Conservation (phyloP, 2,329 filamentous ascomycete genomes). For the Macrophomina pseudophaseolina region DNA sequence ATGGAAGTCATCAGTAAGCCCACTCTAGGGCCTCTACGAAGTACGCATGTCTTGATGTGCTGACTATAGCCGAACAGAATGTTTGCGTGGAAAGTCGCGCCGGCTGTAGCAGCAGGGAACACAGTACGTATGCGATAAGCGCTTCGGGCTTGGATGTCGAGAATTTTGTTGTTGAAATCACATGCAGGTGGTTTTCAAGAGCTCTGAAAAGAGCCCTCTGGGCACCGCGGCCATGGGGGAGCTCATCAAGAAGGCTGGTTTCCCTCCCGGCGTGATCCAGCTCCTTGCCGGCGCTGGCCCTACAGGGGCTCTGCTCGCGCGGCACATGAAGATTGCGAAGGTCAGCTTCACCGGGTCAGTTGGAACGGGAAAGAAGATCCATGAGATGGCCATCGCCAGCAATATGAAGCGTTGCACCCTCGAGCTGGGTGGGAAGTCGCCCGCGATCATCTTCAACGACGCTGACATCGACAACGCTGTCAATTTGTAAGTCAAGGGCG, state of each 20-base stretch:
- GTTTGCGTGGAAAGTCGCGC: slow-evolving; percentile 36
- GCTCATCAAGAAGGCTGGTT: slow-evolving; percentile 42
- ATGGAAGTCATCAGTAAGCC: slow-evolving; percentile 26
- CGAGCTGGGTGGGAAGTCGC: slow-evolving; percentile 55
- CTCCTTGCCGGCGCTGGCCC: slow-evolving; percentile 35
- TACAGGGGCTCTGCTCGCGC: slow-evolving; percentile 37
- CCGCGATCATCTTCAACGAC: slow-evolving; percentile 56
- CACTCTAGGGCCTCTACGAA: neutral
- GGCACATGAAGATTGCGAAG: slow-evolving; percentile 49
- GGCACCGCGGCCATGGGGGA: slow-evolving; percentile 34
- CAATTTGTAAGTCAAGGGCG: slow-evolving; percentile 11
- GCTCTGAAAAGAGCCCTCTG: slow-evolving; percentile 38
- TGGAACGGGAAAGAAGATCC: slow-evolving; percentile 42
- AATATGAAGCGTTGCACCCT: slow-evolving; percentile 54
- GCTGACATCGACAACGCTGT: slow-evolving; percentile 55
- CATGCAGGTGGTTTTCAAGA: slow-evolving; percentile 34
- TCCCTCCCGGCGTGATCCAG: slow-evolving; percentile 50
- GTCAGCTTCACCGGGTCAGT: slow-evolving; percentile 49
- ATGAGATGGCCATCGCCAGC: slow-evolving; percentile 42
- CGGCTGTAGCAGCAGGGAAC: slow-evolving; percentile 39
- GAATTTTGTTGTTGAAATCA: neutral
- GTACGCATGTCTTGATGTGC: neutral
- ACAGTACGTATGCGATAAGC: slow-evolving; percentile 27
- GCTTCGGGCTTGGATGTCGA: too few species aligned
- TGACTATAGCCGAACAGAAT: slow-evolving; percentile 8